These are phyloP conservation scores for Capronia coronata DNA, from an alignment of 2,329 filamentous ascomycete genomes.

Conservation along the genomic window DNA sequence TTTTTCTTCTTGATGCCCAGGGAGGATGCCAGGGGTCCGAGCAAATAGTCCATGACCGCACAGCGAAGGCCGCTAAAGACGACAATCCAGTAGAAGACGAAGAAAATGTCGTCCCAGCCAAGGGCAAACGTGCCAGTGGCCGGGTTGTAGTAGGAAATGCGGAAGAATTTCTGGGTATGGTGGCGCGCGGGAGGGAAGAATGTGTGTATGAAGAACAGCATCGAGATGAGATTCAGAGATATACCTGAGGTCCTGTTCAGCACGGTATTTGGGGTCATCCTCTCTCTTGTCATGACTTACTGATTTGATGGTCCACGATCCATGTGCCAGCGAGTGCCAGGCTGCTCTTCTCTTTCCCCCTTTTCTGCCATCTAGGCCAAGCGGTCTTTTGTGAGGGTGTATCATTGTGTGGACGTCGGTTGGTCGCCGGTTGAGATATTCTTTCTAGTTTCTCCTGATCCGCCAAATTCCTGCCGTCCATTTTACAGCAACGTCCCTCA, in stretches of 20 bases:
- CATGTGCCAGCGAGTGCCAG: conserved; percentile 26
- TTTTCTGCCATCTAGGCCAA: conserved; percentile 26
- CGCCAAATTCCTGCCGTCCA: conserved; percentile 3
- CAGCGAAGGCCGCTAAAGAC: conserved; percentile 83
- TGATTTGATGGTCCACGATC: conserved; percentile 30
- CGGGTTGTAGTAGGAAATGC: conserved; percentile 73
- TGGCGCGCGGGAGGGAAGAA: conserved; percentile 73
- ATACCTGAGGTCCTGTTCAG: conserved; percentile 52
- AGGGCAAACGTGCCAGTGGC: conserved; percentile 63
- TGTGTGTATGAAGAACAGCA: conserved; percentile 73
- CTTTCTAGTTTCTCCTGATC: conserved; percentile 23
- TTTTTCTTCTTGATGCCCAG: conserved; percentile 69
- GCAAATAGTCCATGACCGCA: conserved; percentile 75
- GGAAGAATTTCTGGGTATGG: conserved; percentile 81
- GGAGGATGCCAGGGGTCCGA: conserved; percentile 67
- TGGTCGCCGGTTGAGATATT: background rate
- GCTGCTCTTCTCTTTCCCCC: conserved; percentile 27
- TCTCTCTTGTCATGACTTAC: conserved; percentile 16
- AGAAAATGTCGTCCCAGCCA: conserved; percentile 71
- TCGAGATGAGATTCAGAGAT: conserved; percentile 75
- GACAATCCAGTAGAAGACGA: conserved; percentile 71
- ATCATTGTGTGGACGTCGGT: conserved; percentile 22
- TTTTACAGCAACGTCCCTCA: conserved; percentile 1
- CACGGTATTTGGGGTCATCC: background rate
- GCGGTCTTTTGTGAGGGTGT: conserved; percentile 29